These are phyloP conservation scores for Vaccinium vitisidaea DNA, from an alignment of 148 eudicot genomes.

Conservation along the genomic window DNA sequence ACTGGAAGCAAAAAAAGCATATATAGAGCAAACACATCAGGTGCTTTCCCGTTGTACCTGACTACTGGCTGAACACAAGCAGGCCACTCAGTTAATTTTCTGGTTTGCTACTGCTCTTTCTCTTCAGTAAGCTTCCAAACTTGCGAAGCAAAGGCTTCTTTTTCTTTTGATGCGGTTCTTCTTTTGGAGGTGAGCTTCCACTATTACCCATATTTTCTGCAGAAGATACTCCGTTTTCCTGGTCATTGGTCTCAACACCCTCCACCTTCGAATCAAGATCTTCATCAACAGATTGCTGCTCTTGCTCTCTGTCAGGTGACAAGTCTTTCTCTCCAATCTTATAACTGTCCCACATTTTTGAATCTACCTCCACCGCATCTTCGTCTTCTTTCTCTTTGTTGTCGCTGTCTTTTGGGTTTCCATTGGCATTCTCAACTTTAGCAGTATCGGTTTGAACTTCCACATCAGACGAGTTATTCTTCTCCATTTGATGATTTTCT, in stretches of 20 bases:
- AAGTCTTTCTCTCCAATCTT: constrained; percentile 66
- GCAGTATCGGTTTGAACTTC: constrained; percentile 19
- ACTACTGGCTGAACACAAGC: neutral
- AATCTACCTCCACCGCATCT: constrained; percentile 43
- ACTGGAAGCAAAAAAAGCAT: constrained; percentile 24
- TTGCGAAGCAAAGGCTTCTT: constrained; percentile 75
- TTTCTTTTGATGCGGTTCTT: constrained; percentile 63
- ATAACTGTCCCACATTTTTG: constrained; percentile 86
- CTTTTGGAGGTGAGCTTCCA: constrained; percentile 56
- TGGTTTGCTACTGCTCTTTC: constrained; percentile 57
- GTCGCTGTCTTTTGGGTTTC: constrained; percentile 26
- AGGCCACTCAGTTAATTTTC: constrained; percentile 32
- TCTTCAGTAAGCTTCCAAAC: constrained; percentile 83
- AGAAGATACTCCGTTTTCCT: constrained; percentile 35
- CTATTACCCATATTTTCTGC: constrained; percentile 47
- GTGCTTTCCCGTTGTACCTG: constrained; percentile 24
- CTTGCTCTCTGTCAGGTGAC: constrained; percentile 57
- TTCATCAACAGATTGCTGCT: constrained; percentile 65
- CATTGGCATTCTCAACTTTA: constrained; percentile 37
- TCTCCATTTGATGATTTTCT: constrained; percentile 23
- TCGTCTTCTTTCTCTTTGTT: constrained; percentile 39
- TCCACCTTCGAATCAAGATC: constrained; percentile 65
- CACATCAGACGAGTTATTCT: constrained; percentile 32
- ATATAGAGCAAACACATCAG: constrained; percentile 23
- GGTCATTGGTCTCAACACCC: constrained; percentile 50